Evolutionary conservation across 2,329 filamentous ascomycete species (phyloP), one percentile per base, ranked within the genome.

Genomic region (Phoma sp.): DNA sequence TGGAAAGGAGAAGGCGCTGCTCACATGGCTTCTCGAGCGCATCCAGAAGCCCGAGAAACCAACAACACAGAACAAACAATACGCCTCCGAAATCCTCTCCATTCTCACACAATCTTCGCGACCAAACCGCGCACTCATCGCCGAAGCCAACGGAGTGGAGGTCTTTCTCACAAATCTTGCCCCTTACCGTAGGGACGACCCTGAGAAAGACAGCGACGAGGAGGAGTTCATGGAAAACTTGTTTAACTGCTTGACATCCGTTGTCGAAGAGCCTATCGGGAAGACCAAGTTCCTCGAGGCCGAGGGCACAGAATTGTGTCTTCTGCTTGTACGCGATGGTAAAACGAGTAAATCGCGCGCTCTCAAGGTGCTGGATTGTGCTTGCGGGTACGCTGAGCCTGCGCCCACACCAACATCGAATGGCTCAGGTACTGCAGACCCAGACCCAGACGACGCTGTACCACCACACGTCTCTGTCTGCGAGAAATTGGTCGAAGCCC

Each of bases 161-260:
- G 75, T 83, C 3, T 80, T 96, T 63, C 86, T 99, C 13, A 92
- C 96, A 75, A 82, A 96, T 0, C 84, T 96, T 0, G 91, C 93
- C 1, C 80, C 88, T 1, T 99, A 98, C 77, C 87, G 95, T 52
- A 90, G 89, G 77, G 85, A 88, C 43, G 93, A 99, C 70, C 95
- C 95, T 0, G 84, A 87, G 43, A 94, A 90, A 69, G 91, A 92
- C 55, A 87, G 88, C 29, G 88, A 95, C 45, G 95, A 98, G 74
- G 93, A 96, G 71, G 95, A 99, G 77, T 97, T 91, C 72, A 90
- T 96, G 71, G 92, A 96, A 75, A 96, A 99, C 63, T 72, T 97
- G 0, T 99, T 99, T 73, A 93, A 96, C 69, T 86, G 88, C 1
- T 73, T 98, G 17, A 90, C 91, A 0, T 96, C 90, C 64, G 78